Percentiles rank a stretch among this genome's conserved stretches.
phyloP scores from a whole-genome alignment of 208 protist species.

The Acanthamoeba royreba region DNA sequence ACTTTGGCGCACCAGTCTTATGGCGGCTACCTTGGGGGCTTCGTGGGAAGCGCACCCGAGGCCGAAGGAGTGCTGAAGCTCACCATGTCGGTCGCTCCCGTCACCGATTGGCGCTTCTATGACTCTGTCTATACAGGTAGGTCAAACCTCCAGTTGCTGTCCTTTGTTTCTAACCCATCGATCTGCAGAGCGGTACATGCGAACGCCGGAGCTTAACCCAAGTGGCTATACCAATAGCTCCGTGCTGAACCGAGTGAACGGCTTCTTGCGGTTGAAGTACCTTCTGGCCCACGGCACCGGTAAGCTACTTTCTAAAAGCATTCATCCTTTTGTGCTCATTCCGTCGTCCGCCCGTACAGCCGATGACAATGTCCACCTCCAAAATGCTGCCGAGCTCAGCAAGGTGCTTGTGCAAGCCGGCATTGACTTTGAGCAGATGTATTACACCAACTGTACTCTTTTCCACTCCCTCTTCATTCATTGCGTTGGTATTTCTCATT shows the following conservation, averaged over 20 bases:
- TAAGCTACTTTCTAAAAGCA: background rate
- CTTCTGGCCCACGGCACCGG: background rate
- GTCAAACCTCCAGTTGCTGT: background rate
- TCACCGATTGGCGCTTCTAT: constrained; percentile 1
- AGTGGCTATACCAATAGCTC: background rate
- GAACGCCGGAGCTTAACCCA: background rate
- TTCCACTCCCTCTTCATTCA: background rate
- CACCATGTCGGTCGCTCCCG: background rate
- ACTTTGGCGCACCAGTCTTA: background rate
- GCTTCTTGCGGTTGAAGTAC: background rate
- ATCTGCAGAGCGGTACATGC: background rate
- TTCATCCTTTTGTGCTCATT: background rate
- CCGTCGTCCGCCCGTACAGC: background rate
- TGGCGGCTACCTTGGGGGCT: background rate
- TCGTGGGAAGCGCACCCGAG: background rate
- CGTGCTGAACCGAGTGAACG: background rate
- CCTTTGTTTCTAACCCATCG: background rate
- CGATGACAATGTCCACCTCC: constrained; percentile 8
- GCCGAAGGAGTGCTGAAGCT: background rate
- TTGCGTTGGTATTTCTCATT: background rate
- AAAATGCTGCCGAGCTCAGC: constrained; percentile 23
- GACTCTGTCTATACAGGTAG: background rate
- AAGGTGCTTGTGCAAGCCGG: background rate
- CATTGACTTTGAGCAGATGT: constrained; percentile 18
- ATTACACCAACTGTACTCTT: constrained; percentile 7